Evolutionary conservation across 176 grass and related monocot species (phyloP).

Genomic region (Oryza meridionalis): DNA sequence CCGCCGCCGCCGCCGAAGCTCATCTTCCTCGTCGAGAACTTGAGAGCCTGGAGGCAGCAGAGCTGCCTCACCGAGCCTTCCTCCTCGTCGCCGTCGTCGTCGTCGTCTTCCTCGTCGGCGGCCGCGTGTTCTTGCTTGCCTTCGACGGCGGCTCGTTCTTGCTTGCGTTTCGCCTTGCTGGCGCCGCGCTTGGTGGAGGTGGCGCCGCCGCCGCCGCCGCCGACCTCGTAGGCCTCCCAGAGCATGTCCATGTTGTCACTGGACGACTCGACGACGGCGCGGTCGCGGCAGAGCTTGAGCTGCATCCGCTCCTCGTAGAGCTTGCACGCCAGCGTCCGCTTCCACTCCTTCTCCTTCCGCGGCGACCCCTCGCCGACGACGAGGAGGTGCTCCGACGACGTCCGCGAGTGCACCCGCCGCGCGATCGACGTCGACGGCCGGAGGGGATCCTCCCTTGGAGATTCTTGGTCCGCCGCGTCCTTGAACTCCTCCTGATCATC

Average conservation of each 20-base stretch:
- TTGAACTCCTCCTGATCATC: slow-evolving; percentile 1
- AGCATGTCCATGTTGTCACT: slow-evolving; percentile 90
- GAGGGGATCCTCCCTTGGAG: slow-evolving; percentile 40
- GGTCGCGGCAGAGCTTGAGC: slow-evolving; percentile 59
- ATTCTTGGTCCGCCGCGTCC: neutral
- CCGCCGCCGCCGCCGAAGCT: slow-evolving; percentile 74
- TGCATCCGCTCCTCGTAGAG: slow-evolving; percentile 91
- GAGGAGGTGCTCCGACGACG: slow-evolving; percentile 48
- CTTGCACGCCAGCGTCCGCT: slow-evolving; percentile 89
- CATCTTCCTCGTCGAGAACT: slow-evolving; percentile 86
- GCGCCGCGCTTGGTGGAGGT: slow-evolving; percentile 23
- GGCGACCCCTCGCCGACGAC: slow-evolving; percentile 59
- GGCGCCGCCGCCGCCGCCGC: neutral
- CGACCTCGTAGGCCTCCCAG: slow-evolving; percentile 92
- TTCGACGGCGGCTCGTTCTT: slow-evolving; percentile 25
- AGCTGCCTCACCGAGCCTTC: slow-evolving; percentile 60
- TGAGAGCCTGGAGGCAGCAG: slow-evolving; percentile 90
- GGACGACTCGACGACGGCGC: slow-evolving; percentile 51
- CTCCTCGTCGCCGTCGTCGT: slow-evolving; percentile 13
- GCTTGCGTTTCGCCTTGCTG: slow-evolving; percentile 35
- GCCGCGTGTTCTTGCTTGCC: neutral
- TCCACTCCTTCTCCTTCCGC: slow-evolving; percentile 79
- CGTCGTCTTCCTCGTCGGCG: slow-evolving; percentile 28
- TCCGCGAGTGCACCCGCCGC: slow-evolving; percentile 43
- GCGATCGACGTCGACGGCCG: slow-evolving; percentile 53